These are phyloP conservation scores for Musa itinerans DNA, from an alignment of 176 grass and related monocot genomes.

Conservation along the genomic window DNA sequence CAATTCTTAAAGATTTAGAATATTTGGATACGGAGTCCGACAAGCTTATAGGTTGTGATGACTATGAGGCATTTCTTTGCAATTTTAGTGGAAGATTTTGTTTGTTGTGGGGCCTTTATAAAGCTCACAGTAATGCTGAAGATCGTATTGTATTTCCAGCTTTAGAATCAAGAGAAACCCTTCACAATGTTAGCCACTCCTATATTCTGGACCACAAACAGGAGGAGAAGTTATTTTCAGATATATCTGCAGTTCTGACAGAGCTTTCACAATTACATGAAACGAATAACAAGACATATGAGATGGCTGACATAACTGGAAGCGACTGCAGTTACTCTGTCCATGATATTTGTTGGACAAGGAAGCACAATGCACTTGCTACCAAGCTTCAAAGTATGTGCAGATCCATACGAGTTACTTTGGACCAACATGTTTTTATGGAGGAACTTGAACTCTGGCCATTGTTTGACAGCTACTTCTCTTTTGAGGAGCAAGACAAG, in stretches of 20 bases:
- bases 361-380: constrained; percentile 55
- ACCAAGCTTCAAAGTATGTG: constrained; percentile 81
- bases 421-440: constrained; percentile 66
- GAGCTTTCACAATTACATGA: constrained; percentile 48
- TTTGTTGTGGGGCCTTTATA: constrained; percentile 81
- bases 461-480: constrained; percentile 69
- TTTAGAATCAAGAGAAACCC: constrained; percentile 64
- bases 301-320: neutral
- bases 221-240: constrained; percentile 66
- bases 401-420: constrained; percentile 57
- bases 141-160: constrained; percentile 81
- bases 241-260: constrained; percentile 52
- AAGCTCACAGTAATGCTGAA: constrained; percentile 83
- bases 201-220: constrained; percentile 84
- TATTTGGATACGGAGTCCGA: constrained; percentile 63
- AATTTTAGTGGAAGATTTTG: constrained; percentile 71
- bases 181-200: constrained; percentile 81
- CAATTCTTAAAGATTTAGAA: constrained; percentile 78
- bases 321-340: constrained; percentile 10
- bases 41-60: constrained; percentile 49
- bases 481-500: constrained; percentile 78
- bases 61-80: constrained; percentile 36
- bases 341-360: constrained; percentile 39
- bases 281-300: constrained; percentile 9
- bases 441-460: constrained; percentile 91